These are phyloP conservation scores for Plasmodium gonderi DNA, from an alignment of 169 alveolate species.

Conservation along the genomic window DNA sequence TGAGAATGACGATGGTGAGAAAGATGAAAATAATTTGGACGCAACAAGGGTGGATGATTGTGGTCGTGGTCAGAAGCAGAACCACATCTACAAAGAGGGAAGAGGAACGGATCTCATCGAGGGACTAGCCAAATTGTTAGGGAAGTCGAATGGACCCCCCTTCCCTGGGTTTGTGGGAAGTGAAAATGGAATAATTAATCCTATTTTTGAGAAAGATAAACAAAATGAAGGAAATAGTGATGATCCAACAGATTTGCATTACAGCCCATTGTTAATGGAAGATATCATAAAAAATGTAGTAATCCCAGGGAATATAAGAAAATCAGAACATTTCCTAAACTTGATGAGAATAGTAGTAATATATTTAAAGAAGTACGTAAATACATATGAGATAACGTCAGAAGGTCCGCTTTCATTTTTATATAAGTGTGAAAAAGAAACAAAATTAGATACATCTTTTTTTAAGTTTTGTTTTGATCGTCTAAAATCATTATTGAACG, in stretches of 20 bases:
- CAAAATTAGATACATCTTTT: slow-evolving; percentile 86
- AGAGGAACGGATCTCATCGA: neutral
- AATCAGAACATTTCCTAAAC: slow-evolving; percentile 94
- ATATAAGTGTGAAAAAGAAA: slow-evolving; percentile 84
- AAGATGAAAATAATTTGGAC: no score
- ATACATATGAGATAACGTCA: slow-evolving; percentile 88
- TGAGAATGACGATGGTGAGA: neutral
- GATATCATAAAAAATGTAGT: slow-evolving; percentile 80
- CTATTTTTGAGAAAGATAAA: neutral
- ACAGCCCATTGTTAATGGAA: slow-evolving; percentile 89
- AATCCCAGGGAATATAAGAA: slow-evolving; percentile 94
- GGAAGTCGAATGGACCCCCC: neutral
- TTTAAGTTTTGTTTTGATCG: slow-evolving; percentile 85
- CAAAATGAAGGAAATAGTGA: neutral
- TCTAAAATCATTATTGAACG: slow-evolving; percentile 81
- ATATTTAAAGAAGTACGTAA: slow-evolving; percentile 91
- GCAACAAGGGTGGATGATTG: no score
- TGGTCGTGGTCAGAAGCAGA: no score
- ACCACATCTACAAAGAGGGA: no score
- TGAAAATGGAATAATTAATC: neutral
- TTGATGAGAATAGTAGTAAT: slow-evolving; percentile 91
- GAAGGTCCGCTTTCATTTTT: slow-evolving; percentile 95
- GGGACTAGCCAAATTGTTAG: neutral
- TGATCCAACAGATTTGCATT: slow-evolving; percentile 79
- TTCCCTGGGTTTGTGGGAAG: neutral